Conservation (phyloP, 805 yeast species). For the Pichia thaimueangensis region DNA sequence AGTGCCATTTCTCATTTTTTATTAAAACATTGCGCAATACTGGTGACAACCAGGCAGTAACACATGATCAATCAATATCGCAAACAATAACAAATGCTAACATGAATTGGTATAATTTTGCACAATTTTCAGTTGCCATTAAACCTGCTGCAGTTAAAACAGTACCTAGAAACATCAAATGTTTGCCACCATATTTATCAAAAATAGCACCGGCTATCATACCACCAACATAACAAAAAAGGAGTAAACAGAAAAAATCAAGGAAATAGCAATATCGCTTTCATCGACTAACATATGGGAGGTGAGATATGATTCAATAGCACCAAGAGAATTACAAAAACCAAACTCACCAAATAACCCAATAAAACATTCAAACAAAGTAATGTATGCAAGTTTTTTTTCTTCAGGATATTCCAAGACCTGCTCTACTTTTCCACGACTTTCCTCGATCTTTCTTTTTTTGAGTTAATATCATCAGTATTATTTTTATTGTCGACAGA, state of each 20-base stretch:
- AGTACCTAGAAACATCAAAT: constrained; percentile 34
- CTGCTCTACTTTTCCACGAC: constrained; percentile 14
- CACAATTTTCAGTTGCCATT: constrained; percentile 39
- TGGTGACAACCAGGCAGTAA: constrained; percentile 42
- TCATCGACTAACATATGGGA: constrained; percentile 42
- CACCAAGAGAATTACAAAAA: constrained; percentile 58
- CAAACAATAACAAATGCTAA: constrained; percentile 43
- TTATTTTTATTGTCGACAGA: constrained; percentile 1
- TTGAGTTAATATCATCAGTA: too few species aligned
- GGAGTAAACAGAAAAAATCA: constrained; percentile 59
- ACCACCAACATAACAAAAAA: constrained; percentile 38
- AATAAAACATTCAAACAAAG: constrained; percentile 48
- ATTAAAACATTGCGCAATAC: constrained; percentile 56
- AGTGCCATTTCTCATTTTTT: constrained; percentile 51
- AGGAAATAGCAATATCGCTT: constrained; percentile 45
- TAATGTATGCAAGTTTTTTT: constrained; percentile 39
- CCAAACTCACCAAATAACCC: constrained; percentile 60
- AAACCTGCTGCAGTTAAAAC: constrained; percentile 34
- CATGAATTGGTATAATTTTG: constrained; percentile 44
- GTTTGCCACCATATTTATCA: constrained; percentile 39
- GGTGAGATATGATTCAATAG: constrained; percentile 57
- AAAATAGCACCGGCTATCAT: constrained; percentile 40
- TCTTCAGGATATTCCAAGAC: constrained; percentile 48
- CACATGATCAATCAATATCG: constrained; percentile 41
- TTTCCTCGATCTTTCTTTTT: too few species aligned